A percentile compares a stretch with the other conserved stretches of the same genome.
phyloP scores from a whole-genome alignment of 2,329 filamentous ascomycete species.

The Zelopaecilomyces penicillatus region DNA sequence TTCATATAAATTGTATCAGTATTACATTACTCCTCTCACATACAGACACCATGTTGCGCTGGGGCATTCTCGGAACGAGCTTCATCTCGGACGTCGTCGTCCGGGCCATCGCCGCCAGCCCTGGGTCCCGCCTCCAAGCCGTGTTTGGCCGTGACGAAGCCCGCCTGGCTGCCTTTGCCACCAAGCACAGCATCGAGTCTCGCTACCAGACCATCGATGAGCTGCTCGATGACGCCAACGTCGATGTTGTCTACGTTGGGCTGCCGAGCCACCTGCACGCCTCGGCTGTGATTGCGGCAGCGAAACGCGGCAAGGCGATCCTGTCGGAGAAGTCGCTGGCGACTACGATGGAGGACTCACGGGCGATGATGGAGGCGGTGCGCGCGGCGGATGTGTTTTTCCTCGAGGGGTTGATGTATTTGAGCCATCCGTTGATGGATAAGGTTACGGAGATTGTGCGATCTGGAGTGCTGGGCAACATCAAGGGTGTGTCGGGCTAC shows the following conservation, averaged over 20 bases:
- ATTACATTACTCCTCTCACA: background rate
- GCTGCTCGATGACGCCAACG: slow-evolving; percentile 14
- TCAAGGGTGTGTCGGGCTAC: slow-evolving; percentile 16
- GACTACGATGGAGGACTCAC: slow-evolving; percentile 18
- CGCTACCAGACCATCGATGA: slow-evolving; percentile 14
- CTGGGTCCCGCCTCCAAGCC: slow-evolving; percentile 15
- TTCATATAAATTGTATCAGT: background rate
- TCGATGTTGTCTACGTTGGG: slow-evolving; percentile 20
- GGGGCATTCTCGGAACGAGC: slow-evolving; percentile 20
- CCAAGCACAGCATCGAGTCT: slow-evolving; percentile 15
- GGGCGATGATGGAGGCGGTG: slow-evolving; percentile 15
- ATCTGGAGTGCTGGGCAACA: slow-evolving; percentile 13
- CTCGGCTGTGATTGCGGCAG: slow-evolving; percentile 16
- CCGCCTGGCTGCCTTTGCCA: slow-evolving; percentile 17
- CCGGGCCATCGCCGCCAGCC: slow-evolving; percentile 14
- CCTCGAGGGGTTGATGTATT: slow-evolving; percentile 21
- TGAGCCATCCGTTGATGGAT: slow-evolving; percentile 17
- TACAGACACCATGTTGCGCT: slow-evolving; percentile 15
- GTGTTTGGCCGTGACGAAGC: slow-evolving; percentile 18
- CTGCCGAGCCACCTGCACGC: slow-evolving; percentile 19
- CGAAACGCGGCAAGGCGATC: slow-evolving; percentile 16
- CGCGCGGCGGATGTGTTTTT: slow-evolving; percentile 16
- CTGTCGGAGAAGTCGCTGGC: slow-evolving; percentile 20
- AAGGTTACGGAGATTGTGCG: slow-evolving; percentile 15
- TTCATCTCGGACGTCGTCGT: slow-evolving; percentile 21